A percentile compares a stretch with the other conserved stretches of the same genome.
Conservation (phyloP, 768 basidiomycete genomes). For the Wakefieldia striispora region DNA sequence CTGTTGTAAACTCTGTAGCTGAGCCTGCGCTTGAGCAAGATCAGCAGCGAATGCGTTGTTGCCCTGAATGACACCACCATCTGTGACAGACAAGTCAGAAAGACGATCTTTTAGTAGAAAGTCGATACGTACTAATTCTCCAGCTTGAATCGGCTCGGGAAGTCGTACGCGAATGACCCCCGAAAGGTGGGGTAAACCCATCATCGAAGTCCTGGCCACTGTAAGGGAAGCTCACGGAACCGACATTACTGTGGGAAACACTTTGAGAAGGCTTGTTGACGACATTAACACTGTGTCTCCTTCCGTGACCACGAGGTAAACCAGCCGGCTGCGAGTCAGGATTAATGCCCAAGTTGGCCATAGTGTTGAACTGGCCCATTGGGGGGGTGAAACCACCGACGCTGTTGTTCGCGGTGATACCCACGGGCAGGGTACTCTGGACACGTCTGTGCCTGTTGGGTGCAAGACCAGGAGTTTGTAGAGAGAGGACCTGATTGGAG, state of each 20-base stretch:
- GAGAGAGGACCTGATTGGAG: slow-evolving; percentile 79
- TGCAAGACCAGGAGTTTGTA: slow-evolving; percentile 72
- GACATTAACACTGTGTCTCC: slow-evolving; percentile 90
- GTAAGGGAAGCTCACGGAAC: slow-evolving; percentile 52
- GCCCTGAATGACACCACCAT: slow-evolving; percentile 70
- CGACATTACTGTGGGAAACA: slow-evolving; percentile 41
- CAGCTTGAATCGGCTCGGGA: slow-evolving; percentile 82
- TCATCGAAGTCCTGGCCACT: slow-evolving; percentile 73
- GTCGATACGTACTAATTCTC: slow-evolving; percentile 72
- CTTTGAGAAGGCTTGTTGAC: slow-evolving; percentile 60
- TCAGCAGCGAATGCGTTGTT: slow-evolving; percentile 71
- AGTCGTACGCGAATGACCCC: slow-evolving; percentile 70
- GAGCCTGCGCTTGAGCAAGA: slow-evolving; percentile 95
- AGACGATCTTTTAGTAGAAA: neutral
- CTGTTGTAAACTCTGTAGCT: slow-evolving; percentile 92
- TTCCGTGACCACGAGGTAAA: slow-evolving; percentile 80
- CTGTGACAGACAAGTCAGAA: slow-evolving; percentile 35
- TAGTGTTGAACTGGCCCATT: slow-evolving; percentile 66
- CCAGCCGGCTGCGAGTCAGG: slow-evolving; percentile 64
- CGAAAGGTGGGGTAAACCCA: slow-evolving; percentile 64
- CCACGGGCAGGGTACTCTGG: slow-evolving; percentile 77
- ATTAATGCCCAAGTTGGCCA: slow-evolving; percentile 51
- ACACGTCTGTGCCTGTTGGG: slow-evolving; percentile 80
- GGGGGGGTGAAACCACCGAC: slow-evolving; percentile 24
- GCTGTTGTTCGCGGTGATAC: slow-evolving; percentile 45